Conservation (phyloP, 495 filamentous ascomycete genomes). For the Delitschia confertaspora region DNA sequence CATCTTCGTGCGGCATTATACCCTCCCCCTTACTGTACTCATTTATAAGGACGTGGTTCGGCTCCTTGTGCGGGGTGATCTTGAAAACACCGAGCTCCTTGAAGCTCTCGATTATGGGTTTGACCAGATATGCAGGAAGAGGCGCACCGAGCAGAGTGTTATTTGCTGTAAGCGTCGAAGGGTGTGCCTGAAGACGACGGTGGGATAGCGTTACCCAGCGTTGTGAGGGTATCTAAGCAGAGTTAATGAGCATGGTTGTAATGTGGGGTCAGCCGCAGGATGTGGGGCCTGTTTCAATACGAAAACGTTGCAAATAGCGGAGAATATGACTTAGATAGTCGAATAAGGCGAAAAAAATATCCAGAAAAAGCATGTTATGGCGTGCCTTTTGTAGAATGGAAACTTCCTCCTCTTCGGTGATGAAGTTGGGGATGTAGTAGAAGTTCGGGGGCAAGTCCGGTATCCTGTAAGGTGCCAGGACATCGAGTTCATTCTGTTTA, state of each 20-base stretch:
- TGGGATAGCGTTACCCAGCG: constrained; percentile 78
- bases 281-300: constrained; percentile 31
- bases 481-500: no score
- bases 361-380: constrained; percentile 34
- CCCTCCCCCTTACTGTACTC: constrained; percentile 83
- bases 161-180: constrained; percentile 61
- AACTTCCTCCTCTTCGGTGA: constrained; percentile 65
- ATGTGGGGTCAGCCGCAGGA: constrained; percentile 25
- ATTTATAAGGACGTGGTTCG: constrained; percentile 91
- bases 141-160: constrained; percentile 68
- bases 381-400: constrained; percentile 53
- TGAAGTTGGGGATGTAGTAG: constrained; percentile 86
- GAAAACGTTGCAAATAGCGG: neutral
- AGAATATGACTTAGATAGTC: neutral
- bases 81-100: constrained; percentile 53
- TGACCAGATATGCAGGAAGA: constrained; percentile 65
- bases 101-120: constrained; percentile 64
- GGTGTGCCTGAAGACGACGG: constrained; percentile 84
- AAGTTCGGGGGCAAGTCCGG: constrained; percentile 52
- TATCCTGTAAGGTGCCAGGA: constrained; percentile 34
- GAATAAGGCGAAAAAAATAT: neutral
- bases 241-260: neutral
- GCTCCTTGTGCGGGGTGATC: constrained; percentile 58
- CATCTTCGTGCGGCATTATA: constrained; percentile 96
- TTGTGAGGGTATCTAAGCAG: constrained; percentile 31